Percentiles rank a stretch among this genome's conserved stretches.
These are phyloP conservation scores for Hippophae rhamnoides DNA, from an alignment of 306 rosid species.

Conservation along the genomic window DNA sequence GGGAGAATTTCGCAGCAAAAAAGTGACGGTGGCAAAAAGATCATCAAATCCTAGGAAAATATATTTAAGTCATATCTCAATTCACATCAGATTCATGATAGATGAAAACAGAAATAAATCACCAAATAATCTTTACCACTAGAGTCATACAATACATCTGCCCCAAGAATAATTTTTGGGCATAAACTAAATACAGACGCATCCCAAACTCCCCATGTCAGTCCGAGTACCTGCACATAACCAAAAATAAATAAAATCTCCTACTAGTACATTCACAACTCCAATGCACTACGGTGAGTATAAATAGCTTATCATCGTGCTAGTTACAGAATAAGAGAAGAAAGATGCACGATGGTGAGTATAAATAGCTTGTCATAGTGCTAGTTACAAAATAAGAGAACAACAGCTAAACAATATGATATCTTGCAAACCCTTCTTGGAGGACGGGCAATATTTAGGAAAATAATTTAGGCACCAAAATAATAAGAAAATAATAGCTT, in stretches of 20 bases:
- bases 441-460: background rate
- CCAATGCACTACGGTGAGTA: background rate
- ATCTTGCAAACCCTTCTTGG: background rate
- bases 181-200: conserved; percentile 48
- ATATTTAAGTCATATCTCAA: conserved; percentile 21
- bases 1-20: conserved; percentile 56
- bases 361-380: no score
- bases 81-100: conserved; percentile 10
- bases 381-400: no score
- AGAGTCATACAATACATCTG: conserved; percentile 76
- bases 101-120: background rate
- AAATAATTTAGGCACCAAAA: background rate
- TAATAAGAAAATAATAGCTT: conserved; percentile 15
- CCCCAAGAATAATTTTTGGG: conserved; percentile 71
- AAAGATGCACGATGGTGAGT: no score
- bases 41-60: conserved; percentile 55
- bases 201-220: conserved; percentile 95
- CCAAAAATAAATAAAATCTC: background rate
- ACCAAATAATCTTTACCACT: conserved; percentile 38
- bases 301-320: no score
- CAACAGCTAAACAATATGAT: background rate
- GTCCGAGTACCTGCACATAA: conserved; percentile 50
- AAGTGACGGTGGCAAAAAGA: conserved; percentile 74
- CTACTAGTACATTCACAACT: conserved; percentile 12
- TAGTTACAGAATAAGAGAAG: no score